Evolutionary conservation across 2,329 filamentous ascomycete species (phyloP).

Genomic region (Laburnicola sp.): DNA sequence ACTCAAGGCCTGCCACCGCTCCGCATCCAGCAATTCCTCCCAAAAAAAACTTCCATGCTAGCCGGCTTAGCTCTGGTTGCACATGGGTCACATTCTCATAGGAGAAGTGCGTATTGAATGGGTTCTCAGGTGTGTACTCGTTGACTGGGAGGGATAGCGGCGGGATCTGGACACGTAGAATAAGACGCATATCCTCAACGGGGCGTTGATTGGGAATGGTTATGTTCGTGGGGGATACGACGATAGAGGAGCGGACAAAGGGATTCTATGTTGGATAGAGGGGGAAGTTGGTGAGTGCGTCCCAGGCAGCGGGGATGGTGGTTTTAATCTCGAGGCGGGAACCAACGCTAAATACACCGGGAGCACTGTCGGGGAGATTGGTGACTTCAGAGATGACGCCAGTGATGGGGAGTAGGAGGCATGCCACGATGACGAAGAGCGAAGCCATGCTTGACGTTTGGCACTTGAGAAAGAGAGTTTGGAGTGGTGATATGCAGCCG

Average conservation of each 20-base stretch:
- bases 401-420: constrained; percentile 5
- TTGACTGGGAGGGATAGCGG: constrained; percentile 34
- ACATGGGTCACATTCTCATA: constrained; percentile 36
- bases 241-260: constrained; percentile 33
- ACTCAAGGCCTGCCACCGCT: constrained; percentile 36
- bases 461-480: constrained; percentile 1
- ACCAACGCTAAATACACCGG: constrained; percentile 35
- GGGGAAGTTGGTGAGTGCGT: constrained; percentile 33
- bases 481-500: background rate
- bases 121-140: constrained; percentile 30
- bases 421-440: background rate
- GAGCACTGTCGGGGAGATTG: constrained; percentile 31
- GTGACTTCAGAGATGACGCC: constrained; percentile 17
- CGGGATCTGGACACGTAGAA: constrained; percentile 36
- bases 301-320: constrained; percentile 27
- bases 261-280: constrained; percentile 38
- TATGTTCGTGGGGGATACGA: constrained; percentile 22
- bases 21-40: constrained; percentile 19
- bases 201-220: constrained; percentile 31
- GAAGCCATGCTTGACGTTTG: background rate
- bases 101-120: constrained; percentile 25
- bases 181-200: constrained; percentile 25
- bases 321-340: constrained; percentile 31
- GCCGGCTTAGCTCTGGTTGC: constrained; percentile 25
- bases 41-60: constrained; percentile 30